Evolutionary conservation across 192 early-diverging fungal genomes (phyloP).

Genomic region (Piromyces finnis): DNA sequence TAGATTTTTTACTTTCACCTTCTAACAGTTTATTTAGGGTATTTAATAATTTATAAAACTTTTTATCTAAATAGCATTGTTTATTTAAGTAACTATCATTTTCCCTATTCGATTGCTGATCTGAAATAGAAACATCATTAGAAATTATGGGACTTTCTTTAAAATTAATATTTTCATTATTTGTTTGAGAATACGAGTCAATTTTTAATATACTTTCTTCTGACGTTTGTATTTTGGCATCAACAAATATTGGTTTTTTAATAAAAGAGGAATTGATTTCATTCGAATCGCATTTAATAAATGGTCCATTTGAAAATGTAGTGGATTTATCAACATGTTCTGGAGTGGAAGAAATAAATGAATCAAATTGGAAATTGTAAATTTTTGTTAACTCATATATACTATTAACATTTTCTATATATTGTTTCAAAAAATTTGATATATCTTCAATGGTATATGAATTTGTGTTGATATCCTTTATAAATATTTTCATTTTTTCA

Average conservation of each 20-base stretch:
- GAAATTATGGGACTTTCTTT: no score
- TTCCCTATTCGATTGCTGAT: no score
- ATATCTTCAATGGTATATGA: neutral
- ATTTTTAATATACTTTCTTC: neutral
- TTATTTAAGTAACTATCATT: no score
- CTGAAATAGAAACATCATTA: no score
- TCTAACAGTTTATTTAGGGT: neutral
- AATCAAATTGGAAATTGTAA: neutral
- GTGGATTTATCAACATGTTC: neutral
- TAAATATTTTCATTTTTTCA: neutral
- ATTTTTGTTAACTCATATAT: neutral
- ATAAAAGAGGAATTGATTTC: no score
- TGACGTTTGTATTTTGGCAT: no score
- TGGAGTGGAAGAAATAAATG: neutral
- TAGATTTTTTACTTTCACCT: neutral
- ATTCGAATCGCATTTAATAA: no score
- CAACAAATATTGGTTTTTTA: no score
- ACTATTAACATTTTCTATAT: neutral
- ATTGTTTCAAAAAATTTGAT: neutral
- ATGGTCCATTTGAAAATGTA: neutral
- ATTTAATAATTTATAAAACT: neutral
- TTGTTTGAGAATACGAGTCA: neutral
- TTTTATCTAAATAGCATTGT: no score
- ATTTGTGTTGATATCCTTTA: neutral
- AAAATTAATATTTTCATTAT: no score